A percentile compares a stretch with the other conserved stretches of the same genome.
Conservation (phyloP, 371 early-diverging fungal species). For the Syncephalis plumigaleata region DNA sequence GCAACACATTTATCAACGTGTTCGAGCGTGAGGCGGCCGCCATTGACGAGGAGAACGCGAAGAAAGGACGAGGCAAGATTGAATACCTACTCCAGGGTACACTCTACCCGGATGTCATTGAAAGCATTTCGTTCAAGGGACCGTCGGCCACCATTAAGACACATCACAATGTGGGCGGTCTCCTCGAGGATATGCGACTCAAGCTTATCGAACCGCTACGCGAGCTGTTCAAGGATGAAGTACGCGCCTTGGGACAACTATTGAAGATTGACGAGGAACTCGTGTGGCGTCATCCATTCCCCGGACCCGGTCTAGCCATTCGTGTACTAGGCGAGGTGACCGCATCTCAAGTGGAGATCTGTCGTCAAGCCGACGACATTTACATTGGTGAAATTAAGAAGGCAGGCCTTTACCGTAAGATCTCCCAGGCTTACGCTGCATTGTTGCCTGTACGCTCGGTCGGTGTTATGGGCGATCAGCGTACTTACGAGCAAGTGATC, state of each 20-base stretch:
- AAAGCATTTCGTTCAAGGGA: constrained; percentile 96
- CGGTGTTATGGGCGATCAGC: constrained; percentile 96
- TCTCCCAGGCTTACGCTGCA: constrained; percentile 94
- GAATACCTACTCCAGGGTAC: constrained; percentile 95
- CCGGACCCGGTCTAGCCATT: constrained; percentile 96
- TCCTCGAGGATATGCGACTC: constrained; percentile 88
- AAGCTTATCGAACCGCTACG: constrained; percentile 94
- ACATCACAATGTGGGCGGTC: constrained; percentile 96
- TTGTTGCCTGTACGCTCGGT: constrained; percentile 87
- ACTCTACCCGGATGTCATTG: constrained; percentile 96
- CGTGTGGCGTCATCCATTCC: constrained; percentile 98
- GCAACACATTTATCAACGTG: constrained; percentile 94
- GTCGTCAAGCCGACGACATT: constrained; percentile 85
- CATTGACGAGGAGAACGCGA: constrained; percentile 58
- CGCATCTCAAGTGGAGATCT: constrained; percentile 78
- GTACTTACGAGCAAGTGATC: constrained; percentile 96
- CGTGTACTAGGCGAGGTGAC: constrained; percentile 92
- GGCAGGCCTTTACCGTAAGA: constrained; percentile 86
- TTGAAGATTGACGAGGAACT: constrained; percentile 85
- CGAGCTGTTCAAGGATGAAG: constrained; percentile 97
- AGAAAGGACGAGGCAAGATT: constrained; percentile 40
- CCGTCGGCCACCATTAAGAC: constrained; percentile 96
- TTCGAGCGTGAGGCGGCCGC: constrained; percentile 85
- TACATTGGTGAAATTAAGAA: constrained; percentile 96
- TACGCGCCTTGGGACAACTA: constrained; percentile 76